These are phyloP conservation scores for Yamagishiella unicocca DNA, from an alignment of 139 green algal genomes.

Conservation along the genomic window DNA sequence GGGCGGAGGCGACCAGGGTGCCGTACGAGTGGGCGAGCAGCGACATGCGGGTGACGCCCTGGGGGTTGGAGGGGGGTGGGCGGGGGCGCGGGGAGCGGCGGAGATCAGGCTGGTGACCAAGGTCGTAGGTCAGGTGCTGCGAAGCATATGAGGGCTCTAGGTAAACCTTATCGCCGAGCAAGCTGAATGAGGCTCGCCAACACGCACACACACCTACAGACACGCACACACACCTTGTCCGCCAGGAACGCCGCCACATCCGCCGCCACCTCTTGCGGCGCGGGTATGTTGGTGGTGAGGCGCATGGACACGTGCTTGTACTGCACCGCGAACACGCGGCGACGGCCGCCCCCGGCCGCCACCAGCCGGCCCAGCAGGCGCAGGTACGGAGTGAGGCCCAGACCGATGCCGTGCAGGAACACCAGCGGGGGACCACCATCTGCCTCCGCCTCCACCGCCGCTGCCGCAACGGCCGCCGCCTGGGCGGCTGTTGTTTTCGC, in stretches of 20 bases:
- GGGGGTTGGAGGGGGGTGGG: background rate
- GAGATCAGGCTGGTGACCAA: background rate
- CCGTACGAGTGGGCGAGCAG: constrained; percentile 64
- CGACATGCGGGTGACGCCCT: constrained; percentile 33
- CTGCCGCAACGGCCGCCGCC: background rate
- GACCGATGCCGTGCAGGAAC: constrained; percentile 73
- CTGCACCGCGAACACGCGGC: constrained; percentile 62
- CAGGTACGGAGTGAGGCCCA: constrained; percentile 69
- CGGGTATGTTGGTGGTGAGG: constrained; percentile 57
- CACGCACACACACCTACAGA: background rate
- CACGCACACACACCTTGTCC: background rate
- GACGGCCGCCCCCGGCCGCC: background rate
- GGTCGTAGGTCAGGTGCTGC: background rate
- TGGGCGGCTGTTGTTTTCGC: too few species aligned
- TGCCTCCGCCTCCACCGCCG: background rate
- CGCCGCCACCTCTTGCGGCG: constrained; percentile 52
- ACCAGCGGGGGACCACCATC: constrained; percentile 49
- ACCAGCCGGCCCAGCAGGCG: constrained; percentile 52
- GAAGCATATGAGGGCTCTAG: background rate
- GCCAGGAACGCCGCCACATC: constrained; percentile 52
- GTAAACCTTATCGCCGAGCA: too few species aligned
- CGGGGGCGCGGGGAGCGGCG: background rate
- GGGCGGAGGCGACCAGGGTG: constrained; percentile 50
- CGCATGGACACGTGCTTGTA: constrained; percentile 71
- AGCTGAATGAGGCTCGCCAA: too few species aligned